Evolutionary conservation across 345 rosid species (phyloP).

Genomic region (Rubroshorea leprosula): DNA sequence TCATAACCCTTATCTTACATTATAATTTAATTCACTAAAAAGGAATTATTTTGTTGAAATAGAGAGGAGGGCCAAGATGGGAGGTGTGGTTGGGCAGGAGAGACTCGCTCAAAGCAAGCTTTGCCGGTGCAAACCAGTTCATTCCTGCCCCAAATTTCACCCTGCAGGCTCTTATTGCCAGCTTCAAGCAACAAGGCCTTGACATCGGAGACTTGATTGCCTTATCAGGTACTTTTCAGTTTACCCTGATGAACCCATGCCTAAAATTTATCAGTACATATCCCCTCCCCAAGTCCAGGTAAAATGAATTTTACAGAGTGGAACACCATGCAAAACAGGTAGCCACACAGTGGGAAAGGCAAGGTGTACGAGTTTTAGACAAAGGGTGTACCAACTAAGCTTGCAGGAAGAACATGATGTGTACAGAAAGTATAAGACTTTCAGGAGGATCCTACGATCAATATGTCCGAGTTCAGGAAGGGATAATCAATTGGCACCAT

Average conservation of each 20-base stretch:
- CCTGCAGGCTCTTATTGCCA: constrained; percentile 48
- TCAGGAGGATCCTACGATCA: constrained; percentile 38
- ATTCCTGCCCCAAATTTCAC: constrained; percentile 79
- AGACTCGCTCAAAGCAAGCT: constrained; percentile 70
- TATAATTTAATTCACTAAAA: neutral
- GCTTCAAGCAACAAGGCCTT: constrained; percentile 62
- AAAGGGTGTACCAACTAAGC: constrained; percentile 37
- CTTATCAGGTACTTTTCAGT: constrained; percentile 41
- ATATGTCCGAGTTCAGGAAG: constrained; percentile 50
- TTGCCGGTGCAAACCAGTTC: constrained; percentile 56
- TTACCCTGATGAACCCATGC: too few species aligned
- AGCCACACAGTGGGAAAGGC: constrained; percentile 78
- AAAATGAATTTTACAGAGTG: too few species aligned
- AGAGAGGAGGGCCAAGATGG: constrained; percentile 85
- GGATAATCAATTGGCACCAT: constrained; percentile 41
- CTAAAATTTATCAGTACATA: too few species aligned
- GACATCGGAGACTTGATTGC: constrained; percentile 53
- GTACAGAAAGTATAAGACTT: constrained; percentile 47
- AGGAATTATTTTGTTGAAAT: neutral
- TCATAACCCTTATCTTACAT: neutral
- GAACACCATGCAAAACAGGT: too few species aligned
- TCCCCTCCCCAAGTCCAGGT: too few species aligned
- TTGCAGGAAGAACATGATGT: constrained; percentile 33
- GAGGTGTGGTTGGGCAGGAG: constrained; percentile 57
- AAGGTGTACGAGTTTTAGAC: constrained; percentile 67